A percentile compares a stretch with the other conserved stretches of the same genome.
Conservation (phyloP, 306 rosid species). For the Prunus campanulata region DNA sequence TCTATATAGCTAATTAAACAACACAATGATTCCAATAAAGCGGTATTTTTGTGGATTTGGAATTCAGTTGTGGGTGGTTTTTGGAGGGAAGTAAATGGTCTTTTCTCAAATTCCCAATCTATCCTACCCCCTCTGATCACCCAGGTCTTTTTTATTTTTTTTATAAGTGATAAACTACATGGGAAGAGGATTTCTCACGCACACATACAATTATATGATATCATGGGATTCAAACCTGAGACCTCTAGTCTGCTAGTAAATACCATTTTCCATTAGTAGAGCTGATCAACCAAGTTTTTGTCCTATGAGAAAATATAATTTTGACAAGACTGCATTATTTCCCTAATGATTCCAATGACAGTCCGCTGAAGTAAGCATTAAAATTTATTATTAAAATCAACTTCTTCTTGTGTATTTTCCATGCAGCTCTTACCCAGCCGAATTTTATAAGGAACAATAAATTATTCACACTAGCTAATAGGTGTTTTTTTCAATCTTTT, state of each 20-base stretch:
- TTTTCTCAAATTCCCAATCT: constrained; percentile 12
- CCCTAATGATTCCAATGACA: constrained; percentile 32
- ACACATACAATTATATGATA: too few species aligned
- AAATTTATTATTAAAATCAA: background rate
- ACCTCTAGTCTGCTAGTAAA: too few species aligned
- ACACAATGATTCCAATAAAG: constrained; percentile 7
- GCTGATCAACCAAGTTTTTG: background rate
- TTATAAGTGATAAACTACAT: too few species aligned
- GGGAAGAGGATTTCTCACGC: accelerated
- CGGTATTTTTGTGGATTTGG: constrained; percentile 12
- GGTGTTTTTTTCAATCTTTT: background rate
- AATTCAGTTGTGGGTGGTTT: constrained; percentile 27
- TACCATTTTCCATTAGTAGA: accelerated
- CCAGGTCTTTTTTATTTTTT: background rate
- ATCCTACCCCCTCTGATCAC: background rate
- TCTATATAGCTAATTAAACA: constrained; percentile 4
- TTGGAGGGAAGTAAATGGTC: constrained; percentile 21
- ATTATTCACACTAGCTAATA: background rate
- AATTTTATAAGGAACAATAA: background rate
- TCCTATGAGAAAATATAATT: background rate
- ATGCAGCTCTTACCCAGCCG: background rate
- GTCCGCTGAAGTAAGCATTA: constrained; percentile 16
- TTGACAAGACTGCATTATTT: constrained; percentile 41
- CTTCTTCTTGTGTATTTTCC: background rate
- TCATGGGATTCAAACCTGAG: accelerated